These are phyloP conservation scores for Coemansia sp. DNA, from an alignment of 192 early-diverging fungal species.

Conservation along the genomic window DNA sequence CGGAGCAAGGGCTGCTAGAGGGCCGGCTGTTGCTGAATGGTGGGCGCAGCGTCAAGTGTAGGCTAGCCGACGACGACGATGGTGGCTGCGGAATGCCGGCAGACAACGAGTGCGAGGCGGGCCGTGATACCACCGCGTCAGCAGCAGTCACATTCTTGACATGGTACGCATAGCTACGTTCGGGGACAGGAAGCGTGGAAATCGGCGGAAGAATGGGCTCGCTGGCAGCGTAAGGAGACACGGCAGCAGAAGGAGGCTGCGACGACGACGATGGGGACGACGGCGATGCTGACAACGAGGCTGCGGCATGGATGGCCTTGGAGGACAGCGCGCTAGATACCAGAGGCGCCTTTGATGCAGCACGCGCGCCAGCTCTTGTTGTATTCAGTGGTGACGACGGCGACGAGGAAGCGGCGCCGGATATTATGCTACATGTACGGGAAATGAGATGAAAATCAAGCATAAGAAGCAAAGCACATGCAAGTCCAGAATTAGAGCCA, in stretches of 20 bases:
- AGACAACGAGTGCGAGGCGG: not conserved
- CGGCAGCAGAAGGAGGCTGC: not conserved
- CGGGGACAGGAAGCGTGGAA: constrained; percentile 11
- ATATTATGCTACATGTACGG: constrained; percentile 35
- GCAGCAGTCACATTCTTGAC: not conserved
- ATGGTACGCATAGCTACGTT: not conserved
- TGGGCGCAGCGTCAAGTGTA: constrained; percentile 15
- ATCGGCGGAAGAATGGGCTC: constrained; percentile 34
- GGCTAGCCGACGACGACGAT: constrained; percentile 4
- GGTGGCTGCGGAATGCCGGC: constrained; percentile 9
- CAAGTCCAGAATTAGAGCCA: not conserved
- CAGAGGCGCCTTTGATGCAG: not conserved
- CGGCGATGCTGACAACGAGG: not conserved
- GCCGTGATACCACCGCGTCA: not conserved
- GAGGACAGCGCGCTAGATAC: not conserved
- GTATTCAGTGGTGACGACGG: not conserved
- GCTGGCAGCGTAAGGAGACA: not conserved
- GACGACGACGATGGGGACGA: not conserved
- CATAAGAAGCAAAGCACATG: constrained; percentile 5
- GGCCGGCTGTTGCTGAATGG: constrained; percentile 35
- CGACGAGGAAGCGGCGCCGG: constrained; percentile 27
- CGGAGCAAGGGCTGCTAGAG: constrained; percentile 7
- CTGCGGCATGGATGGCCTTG: not conserved
- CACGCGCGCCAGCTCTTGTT: constrained; percentile 9
- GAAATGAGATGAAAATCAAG: not conserved